Evolutionary conservation across 345 rosid species (phyloP).

Genomic region (rapeseed (Brassica napus)): Da-Ae NC_063439.1:25614501-25615000

Average conservation of each 20-base stretch:
- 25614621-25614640: conserved; percentile 29
- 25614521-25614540: conserved; percentile 54
- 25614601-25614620: conserved; percentile 2
- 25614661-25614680: conserved; percentile 31
- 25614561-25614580: conserved; percentile 55
- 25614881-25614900: conserved; percentile 28
- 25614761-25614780: conserved; percentile 89
- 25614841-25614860: background rate
- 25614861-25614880: conserved; percentile 25
- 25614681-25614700: conserved; percentile 28
- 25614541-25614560: conserved; percentile 51
- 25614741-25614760: conserved; percentile 75
- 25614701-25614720: conserved; percentile 39
- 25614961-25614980: background rate
- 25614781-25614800: conserved; percentile 76
- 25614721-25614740: conserved; percentile 52
- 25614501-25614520: conserved; percentile 82
- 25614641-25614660: conserved; percentile 33
- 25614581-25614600: conserved; percentile 40
- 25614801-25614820: conserved; percentile 69
- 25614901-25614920: conserved; percentile 24
- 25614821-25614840: conserved; percentile 42
- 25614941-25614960: background rate
- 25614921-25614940: conserved; percentile 19
- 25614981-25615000: background rate